Evolutionary conservation across 352 stramenopile species (phyloP).

Genomic region (Pythium periplocum): DNA sequence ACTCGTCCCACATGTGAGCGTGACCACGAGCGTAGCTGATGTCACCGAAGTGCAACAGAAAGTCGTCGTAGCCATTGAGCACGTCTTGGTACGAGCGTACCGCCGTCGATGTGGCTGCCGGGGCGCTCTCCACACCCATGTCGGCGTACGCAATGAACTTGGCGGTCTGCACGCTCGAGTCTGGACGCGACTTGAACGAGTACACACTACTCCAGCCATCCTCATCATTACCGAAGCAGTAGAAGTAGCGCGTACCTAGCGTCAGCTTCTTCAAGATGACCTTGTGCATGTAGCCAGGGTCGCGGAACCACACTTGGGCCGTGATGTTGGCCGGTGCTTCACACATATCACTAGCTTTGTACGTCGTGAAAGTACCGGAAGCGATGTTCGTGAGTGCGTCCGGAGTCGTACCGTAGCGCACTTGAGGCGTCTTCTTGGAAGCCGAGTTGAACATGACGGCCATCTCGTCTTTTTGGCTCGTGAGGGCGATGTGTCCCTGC

Average conservation of each 20-base stretch:
- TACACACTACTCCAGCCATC: slow-evolving; percentile 68
- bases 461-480: slow-evolving; percentile 50
- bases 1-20: slow-evolving; percentile 65
- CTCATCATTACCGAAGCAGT: slow-evolving; percentile 71
- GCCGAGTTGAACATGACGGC: slow-evolving; percentile 77
- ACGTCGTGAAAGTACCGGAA: slow-evolving; percentile 48
- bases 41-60: slow-evolving; percentile 33
- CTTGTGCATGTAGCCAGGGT: slow-evolving; percentile 77
- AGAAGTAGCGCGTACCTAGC: slow-evolving; percentile 50
- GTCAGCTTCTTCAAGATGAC: slow-evolving; percentile 53
- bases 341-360: slow-evolving; percentile 65
- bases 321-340: slow-evolving; percentile 51
- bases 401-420: slow-evolving; percentile 35
- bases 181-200: slow-evolving; percentile 47
- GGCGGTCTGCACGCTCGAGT: slow-evolving; percentile 9
- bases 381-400: slow-evolving; percentile 20
- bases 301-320: slow-evolving; percentile 62
- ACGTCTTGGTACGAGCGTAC: slow-evolving; percentile 24
- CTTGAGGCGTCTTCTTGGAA: slow-evolving; percentile 39
- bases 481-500: slow-evolving; percentile 69
- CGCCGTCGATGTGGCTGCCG: slow-evolving; percentile 20
- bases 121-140: slow-evolving; percentile 61
- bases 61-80: slow-evolving; percentile 21
- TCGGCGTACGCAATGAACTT: slow-evolving; percentile 84
- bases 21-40: slow-evolving; percentile 39